Percentiles rank a stretch among this genome's conserved stretches.
phyloP scores from a whole-genome alignment of 352 stramenopile genomes.

The Saprolegnia diclina region DNA sequence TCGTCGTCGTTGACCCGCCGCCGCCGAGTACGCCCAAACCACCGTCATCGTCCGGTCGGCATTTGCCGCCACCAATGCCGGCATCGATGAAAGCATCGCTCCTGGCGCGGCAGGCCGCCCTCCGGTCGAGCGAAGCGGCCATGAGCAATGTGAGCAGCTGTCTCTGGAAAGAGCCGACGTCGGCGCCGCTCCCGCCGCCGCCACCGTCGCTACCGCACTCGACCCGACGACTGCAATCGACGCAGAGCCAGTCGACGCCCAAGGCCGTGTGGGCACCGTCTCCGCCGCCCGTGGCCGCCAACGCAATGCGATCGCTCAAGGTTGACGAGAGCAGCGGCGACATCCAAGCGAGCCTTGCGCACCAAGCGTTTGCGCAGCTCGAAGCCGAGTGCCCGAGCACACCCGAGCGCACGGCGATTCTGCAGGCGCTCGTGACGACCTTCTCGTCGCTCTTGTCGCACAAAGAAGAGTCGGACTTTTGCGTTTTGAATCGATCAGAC shows the following conservation, averaged over 20 bases:
- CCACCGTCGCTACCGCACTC: not conserved
- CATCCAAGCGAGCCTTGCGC: not conserved
- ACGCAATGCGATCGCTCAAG: not conserved
- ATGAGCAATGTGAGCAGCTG: not conserved
- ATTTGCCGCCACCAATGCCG: not conserved
- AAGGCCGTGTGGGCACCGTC: not conserved
- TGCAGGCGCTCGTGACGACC: slow-evolving; percentile 11
- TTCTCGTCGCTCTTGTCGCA: not conserved
- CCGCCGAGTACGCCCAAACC: not conserved
- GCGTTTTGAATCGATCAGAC: not conserved
- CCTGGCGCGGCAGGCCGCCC: not conserved
- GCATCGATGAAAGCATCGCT: slow-evolving; percentile 2
- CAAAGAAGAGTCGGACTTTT: slow-evolving; percentile 6
- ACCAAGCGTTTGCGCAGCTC: not conserved
- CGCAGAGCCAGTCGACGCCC: not conserved
- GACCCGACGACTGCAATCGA: not conserved
- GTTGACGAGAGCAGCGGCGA: not conserved
- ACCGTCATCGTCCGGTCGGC: not conserved
- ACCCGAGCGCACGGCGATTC: not conserved
- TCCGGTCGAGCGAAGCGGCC: not conserved
- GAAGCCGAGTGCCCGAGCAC: not conserved
- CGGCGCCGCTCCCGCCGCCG: slow-evolving; percentile 1
- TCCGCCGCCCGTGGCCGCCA: not conserved
- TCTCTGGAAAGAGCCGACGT: slow-evolving; percentile 3
- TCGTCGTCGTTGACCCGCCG: not conserved